These are phyloP conservation scores for Cornus florida DNA, from an alignment of 148 eudicot genomes.

Conservation along the genomic window DNA sequence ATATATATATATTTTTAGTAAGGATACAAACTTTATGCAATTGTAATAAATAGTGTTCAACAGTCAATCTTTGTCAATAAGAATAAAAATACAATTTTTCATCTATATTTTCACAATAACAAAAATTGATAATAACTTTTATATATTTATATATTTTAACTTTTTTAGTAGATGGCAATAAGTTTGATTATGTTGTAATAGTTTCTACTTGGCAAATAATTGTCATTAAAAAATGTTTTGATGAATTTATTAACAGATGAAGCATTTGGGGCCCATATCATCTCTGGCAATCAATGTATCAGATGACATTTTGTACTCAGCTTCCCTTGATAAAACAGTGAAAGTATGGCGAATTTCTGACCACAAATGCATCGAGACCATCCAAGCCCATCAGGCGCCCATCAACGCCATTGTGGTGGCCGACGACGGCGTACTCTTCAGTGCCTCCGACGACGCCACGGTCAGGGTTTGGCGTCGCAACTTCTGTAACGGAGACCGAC, in stretches of 20 bases:
- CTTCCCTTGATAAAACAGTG: conserved; percentile 40
- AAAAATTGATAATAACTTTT: no score
- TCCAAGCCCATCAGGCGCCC: conserved; percentile 40
- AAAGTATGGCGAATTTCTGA: conserved; percentile 47
- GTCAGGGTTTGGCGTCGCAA: conserved; percentile 46
- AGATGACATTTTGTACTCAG: conserved; percentile 45
- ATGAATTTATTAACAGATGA: conserved; percentile 21
- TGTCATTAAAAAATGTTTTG: neutral
- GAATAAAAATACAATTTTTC: no score
- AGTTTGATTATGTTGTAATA: no score
- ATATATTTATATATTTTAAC: no score
- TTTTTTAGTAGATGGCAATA: no score
- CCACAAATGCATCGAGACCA: conserved; percentile 46
- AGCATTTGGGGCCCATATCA: conserved; percentile 41
- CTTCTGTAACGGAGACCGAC: conserved; percentile 30
- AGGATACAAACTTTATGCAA: no score
- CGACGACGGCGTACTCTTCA: conserved; percentile 45
- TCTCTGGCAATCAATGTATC: conserved; percentile 38
- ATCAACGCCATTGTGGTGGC: conserved; percentile 37
- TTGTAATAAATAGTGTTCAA: no score
- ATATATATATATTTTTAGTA: no score
- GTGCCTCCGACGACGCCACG: conserved; percentile 48
- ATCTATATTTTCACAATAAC: no score
- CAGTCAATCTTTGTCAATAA: no score
- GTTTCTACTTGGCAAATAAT: no score